Percentiles rank a stretch among this genome's conserved stretches.
Conservation (phyloP, 768 basidiomycete species). For the Serendipita vermifera region DNA sequence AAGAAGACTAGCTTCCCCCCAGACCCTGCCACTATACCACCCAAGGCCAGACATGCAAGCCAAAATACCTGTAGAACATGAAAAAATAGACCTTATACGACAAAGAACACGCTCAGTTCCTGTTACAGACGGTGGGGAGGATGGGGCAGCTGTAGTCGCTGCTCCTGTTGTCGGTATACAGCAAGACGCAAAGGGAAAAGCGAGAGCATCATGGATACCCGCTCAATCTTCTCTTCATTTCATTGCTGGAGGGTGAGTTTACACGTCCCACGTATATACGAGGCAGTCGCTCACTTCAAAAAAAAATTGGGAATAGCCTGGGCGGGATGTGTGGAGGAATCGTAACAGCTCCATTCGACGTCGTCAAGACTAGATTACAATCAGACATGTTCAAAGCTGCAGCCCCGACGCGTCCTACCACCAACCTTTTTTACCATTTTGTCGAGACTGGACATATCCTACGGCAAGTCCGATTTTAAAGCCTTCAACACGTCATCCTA, state of each 20-base stretch:
- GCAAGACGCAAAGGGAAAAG: neutral
- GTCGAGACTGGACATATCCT: slow-evolving; percentile 88
- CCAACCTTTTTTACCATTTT: slow-evolving; percentile 75
- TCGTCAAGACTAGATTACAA: slow-evolving; percentile 94
- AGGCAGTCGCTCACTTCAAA: neutral
- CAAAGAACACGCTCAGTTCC: neutral
- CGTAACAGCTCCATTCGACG: slow-evolving; percentile 94
- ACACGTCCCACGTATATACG: neutral
- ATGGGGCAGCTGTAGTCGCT: too few species aligned
- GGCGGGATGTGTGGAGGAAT: slow-evolving; percentile 98
- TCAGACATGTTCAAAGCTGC: slow-evolving; percentile 62
- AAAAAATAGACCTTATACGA: neutral
- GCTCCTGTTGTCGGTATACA: too few species aligned
- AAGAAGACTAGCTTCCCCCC: too few species aligned
- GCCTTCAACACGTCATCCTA: neutral
- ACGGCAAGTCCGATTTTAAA: slow-evolving; percentile 37
- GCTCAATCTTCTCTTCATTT: slow-evolving; percentile 78
- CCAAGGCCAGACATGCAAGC: neutral
- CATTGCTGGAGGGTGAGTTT: slow-evolving; percentile 69
- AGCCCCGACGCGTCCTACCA: slow-evolving; percentile 25
- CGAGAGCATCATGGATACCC: slow-evolving; percentile 28
- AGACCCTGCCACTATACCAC: too few species aligned
- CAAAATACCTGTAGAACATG: neutral
- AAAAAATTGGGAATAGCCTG: slow-evolving; percentile 40
- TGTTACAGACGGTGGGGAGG: too few species aligned